Base-by-base conservation (phyloP, 768 basidiomycete species). In the Imleria badia region DNA sequence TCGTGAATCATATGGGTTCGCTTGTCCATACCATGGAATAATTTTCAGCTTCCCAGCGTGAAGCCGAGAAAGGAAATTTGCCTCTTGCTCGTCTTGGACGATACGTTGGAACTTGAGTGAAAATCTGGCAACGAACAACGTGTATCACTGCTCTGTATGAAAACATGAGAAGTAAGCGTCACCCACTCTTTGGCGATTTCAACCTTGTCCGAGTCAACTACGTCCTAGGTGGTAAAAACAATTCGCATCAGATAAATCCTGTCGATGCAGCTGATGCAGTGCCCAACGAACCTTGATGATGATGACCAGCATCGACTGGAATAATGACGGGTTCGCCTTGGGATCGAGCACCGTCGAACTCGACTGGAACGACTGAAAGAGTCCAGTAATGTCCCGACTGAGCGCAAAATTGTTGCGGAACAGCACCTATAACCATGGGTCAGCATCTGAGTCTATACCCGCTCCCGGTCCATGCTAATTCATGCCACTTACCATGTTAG, bases 371-470 rank as follows among this genome's bases (percentile, higher is more conserved):
- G 82, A 83, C 51, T 81, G 80, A 52, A 86, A 86, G 3, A 85
- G 75, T 3, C 81, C 81, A 5, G 79, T 75, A 17, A 86, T 82
- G 56, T 84, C 81, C 19, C 83, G 73, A 41, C 81, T 80, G 3
- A 85, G 67, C 0, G 84, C 82, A 50, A 86, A 86, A 49, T 86
- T 86, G 52, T 86, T 84, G 4, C 85, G 78, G 71, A 84, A 85
- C 2, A 85, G 67, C 2, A 86, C 81, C 84, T 85, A 52, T 9
- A 34, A 6, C 30, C 10, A 1, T 20, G 6, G 7, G 15, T 57
- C 19, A 46, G 15, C 5, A n/a, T 8, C 3, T 12, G 12, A 1
- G 17, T 3, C 3, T 12, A 10, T n/a, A 14, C 11, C 14, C 8
- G n/a, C 26, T 26, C 26, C 6, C n/a, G n/a, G n/a, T n/a, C n/a